phyloP scores from a whole-genome alignment of 306 rosid genomes.

The Hylodesmum podocarpum region DNA sequence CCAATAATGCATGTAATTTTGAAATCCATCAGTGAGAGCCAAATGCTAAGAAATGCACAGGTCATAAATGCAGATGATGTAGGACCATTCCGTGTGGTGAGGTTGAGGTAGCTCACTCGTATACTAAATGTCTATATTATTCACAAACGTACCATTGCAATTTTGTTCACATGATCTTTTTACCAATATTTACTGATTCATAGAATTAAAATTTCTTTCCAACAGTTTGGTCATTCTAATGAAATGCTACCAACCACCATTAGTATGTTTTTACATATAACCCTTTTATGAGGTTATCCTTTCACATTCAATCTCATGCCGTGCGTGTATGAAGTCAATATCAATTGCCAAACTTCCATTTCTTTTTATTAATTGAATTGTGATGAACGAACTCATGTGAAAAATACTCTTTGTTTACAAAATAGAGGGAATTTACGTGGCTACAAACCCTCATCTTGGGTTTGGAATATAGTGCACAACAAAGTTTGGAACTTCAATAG shows the following conservation, averaged over 20 bases:
- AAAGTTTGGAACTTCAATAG: not conserved
- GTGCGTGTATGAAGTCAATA: not conserved
- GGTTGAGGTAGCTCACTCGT: not conserved
- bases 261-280: not conserved
- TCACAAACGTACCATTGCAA: not conserved
- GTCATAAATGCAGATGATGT: conserved; percentile 23
- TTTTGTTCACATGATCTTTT: not conserved
- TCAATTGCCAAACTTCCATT: not conserved
- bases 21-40: not conserved
- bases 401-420: not conserved
- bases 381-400: not conserved
- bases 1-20: conserved; percentile 6
- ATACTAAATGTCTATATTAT: not conserved
- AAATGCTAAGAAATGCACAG: not conserved
- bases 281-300: not conserved
- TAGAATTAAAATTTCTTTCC: not conserved
- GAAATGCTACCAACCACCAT: not conserved
- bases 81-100: conserved; percentile 18
- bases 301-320: not conserved
- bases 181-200: not conserved
- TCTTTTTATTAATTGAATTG: not conserved
- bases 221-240: not conserved
- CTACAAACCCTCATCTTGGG: not conserved
- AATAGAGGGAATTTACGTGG: not conserved
- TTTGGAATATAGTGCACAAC: not conserved